Percentiles rank a stretch among this genome's conserved stretches.
Evolutionary conservation across 352 stramenopile species (phyloP).

Genomic region (Thraustotheca clavata): DNA sequence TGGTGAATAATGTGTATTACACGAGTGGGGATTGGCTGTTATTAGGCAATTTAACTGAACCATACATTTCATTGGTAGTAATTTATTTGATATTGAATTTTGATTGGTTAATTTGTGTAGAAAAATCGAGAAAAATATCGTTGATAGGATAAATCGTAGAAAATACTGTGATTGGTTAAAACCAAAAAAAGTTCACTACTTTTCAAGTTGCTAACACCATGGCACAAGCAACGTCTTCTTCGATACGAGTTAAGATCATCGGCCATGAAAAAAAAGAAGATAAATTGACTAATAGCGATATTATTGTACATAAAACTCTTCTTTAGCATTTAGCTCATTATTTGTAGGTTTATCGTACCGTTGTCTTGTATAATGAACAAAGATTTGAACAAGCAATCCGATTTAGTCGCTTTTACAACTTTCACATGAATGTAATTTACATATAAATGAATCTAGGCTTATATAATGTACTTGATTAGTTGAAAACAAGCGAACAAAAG

Average conservation of each 20-base stretch:
- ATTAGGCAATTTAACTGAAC: too few relatives aligned
- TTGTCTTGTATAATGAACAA: constrained; percentile 19
- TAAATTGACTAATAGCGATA: constrained; percentile 5
- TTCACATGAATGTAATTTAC: constrained; percentile 6
- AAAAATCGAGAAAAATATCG: too few relatives aligned
- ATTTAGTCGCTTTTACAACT: constrained; percentile 20
- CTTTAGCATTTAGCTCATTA: not conserved
- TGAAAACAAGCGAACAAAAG: constrained; percentile 10
- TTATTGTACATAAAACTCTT: constrained; percentile 4
- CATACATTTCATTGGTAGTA: constrained; percentile 10
- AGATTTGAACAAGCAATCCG: constrained; percentile 18
- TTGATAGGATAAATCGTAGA: too few relatives aligned
- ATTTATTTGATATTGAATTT: not conserved
- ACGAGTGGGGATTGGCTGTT: too few relatives aligned
- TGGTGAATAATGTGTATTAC: too few relatives aligned
- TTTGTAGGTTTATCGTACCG: constrained; percentile 12
- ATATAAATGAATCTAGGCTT: not conserved
- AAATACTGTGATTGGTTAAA: not conserved
- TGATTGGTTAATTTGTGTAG: too few relatives aligned
- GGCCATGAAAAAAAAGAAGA: constrained; percentile 7
- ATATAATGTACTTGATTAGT: not conserved
- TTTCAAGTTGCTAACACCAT: not conserved
- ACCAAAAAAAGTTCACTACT: too few relatives aligned
- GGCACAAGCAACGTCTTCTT: not conserved
- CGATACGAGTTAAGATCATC: constrained; percentile 11